A percentile compares a stretch with the other conserved stretches of the same genome.
Conservation (phyloP, 2,329 filamentous ascomycete species). For the Sclerotinia borealis region DNA sequence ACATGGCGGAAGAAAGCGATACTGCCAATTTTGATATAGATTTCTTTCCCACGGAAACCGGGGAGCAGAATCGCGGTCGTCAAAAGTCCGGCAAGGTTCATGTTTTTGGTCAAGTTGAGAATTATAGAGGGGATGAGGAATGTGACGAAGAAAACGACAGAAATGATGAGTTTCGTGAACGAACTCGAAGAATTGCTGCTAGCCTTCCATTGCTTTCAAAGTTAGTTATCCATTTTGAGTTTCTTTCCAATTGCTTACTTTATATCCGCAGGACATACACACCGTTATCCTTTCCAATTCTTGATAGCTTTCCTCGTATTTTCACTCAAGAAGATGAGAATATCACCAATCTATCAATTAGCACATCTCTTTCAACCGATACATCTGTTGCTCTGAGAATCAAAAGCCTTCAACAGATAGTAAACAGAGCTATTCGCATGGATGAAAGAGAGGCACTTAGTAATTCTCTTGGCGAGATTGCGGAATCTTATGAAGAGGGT, state of each 20-base stretch:
- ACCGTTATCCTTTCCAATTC: conserved; percentile 62
- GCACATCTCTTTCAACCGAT: conserved; percentile 64
- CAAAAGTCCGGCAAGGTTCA: conserved; percentile 26
- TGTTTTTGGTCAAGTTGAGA: conserved; percentile 35
- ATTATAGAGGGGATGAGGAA: conserved; percentile 27
- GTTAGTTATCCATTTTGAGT: conserved; percentile 23
- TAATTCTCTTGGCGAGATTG: conserved; percentile 74
- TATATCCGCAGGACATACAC: conserved; percentile 34
- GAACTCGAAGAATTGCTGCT: conserved; percentile 30
- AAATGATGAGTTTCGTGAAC: conserved; percentile 30
- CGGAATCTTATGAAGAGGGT: conserved; percentile 82
- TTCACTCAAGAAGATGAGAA: conserved; percentile 44
- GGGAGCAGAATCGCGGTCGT: conserved; percentile 27
- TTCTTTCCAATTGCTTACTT: conserved; percentile 3
- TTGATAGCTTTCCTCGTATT: conserved; percentile 79
- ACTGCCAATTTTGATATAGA: conserved; percentile 33
- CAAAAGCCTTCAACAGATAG: conserved; percentile 57
- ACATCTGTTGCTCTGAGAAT: conserved; percentile 65
- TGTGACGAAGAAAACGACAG: conserved; percentile 17
- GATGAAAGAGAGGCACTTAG: conserved; percentile 81
- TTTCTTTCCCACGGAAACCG: conserved; percentile 30
- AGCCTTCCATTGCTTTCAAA: conserved; percentile 30
- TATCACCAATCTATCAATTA: conserved; percentile 41
- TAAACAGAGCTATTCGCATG: conserved; percentile 56
- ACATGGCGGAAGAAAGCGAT: conserved; percentile 28